Percentiles rank a stretch among this genome's conserved stretches.
phyloP scores from a whole-genome alignment of 768 basidiomycete species.

The Pleurotus salmoneostramineus region DNA sequence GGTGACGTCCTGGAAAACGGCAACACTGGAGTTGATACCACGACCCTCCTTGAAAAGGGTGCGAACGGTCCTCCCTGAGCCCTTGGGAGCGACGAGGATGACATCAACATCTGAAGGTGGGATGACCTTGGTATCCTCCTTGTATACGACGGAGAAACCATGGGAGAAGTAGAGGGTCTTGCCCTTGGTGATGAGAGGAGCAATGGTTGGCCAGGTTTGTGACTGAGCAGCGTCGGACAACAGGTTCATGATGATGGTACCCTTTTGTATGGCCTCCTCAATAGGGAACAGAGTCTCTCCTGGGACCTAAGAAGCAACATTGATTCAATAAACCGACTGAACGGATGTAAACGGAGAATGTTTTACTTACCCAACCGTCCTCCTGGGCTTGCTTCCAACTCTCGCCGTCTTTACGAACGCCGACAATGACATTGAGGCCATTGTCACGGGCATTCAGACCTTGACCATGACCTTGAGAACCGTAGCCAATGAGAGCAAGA shows the following conservation, averaged over 20 bases:
- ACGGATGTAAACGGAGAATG: neutral
- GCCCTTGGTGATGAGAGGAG: conserved; percentile 96
- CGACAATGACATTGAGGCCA: conserved; percentile 96
- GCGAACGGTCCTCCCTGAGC: conserved; percentile 97
- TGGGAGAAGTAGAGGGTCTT: conserved; percentile 99
- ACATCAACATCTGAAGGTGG: conserved; percentile 95
- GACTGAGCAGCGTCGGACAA: conserved; percentile 99
- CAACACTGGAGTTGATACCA: conserved; percentile 93
- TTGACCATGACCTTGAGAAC: conserved; percentile 98
- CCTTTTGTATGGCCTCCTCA: conserved; percentile 92
- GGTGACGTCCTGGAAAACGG: conserved; percentile 96
- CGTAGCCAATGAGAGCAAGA: conserved; percentile 97
- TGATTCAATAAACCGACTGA: conserved; percentile 3
- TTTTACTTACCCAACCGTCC: conserved; percentile 82
- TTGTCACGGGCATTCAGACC: conserved; percentile 99
- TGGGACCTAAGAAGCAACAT: conserved; percentile 57
- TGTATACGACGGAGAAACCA: conserved; percentile 98
- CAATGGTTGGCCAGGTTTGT: conserved; percentile 85
- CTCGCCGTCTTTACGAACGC: conserved; percentile 95
- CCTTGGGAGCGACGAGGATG: conserved; percentile 98
- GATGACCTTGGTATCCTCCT: conserved; percentile 92
- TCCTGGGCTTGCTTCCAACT: conserved; percentile 94
- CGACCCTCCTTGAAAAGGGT: conserved; percentile 99
- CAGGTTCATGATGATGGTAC: conserved; percentile 99
- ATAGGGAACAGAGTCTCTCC: conserved; percentile 98